phyloP scores from a whole-genome alignment of 2,329 filamentous ascomycete genomes.

The Fusarium sp. region DNA sequence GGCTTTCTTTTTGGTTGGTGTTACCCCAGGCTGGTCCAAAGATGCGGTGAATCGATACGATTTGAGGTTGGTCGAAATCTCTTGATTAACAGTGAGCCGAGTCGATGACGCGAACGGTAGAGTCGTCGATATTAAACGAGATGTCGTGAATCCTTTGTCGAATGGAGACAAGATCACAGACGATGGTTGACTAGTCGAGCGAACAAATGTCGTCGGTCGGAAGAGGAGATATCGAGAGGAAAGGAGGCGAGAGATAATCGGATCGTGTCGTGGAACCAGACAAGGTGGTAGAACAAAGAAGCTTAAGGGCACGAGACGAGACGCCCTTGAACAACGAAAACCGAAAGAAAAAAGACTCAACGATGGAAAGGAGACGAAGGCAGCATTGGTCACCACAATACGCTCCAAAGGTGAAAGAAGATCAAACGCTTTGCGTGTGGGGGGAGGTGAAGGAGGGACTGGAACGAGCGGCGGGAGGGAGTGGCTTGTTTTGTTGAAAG shows the following conservation, averaged over 20 bases:
- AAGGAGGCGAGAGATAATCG: not conserved
- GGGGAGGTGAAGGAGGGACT: slow-evolving; percentile 51
- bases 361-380: slow-evolving; percentile 33
- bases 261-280: slow-evolving; percentile 27
- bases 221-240: not conserved
- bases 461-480: slow-evolving; percentile 50
- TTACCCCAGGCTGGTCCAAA: slow-evolving; percentile 10
- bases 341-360: slow-evolving; percentile 28
- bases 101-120: not conserved
- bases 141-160: slow-evolving; percentile 12
- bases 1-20: not conserved
- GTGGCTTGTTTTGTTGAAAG: slow-evolving; percentile 54
- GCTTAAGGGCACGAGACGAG: slow-evolving; percentile 16
- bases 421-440: slow-evolving; percentile 44
- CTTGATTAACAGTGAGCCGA: slow-evolving; percentile 5
- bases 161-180: not conserved
- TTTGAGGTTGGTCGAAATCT: slow-evolving; percentile 1
- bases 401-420: slow-evolving; percentile 31
- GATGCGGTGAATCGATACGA: slow-evolving; percentile 10
- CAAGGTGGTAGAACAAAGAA: slow-evolving; percentile 33
- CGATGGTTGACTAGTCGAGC: slow-evolving; percentile 17
- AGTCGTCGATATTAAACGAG: slow-evolving; percentile 19
- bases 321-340: slow-evolving; percentile 25
- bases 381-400: slow-evolving; percentile 35
- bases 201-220: slow-evolving; percentile 23